Evolutionary conservation across 495 filamentous ascomycete species (phyloP).

Genomic region (Hypoxylon perforatum): DNA sequence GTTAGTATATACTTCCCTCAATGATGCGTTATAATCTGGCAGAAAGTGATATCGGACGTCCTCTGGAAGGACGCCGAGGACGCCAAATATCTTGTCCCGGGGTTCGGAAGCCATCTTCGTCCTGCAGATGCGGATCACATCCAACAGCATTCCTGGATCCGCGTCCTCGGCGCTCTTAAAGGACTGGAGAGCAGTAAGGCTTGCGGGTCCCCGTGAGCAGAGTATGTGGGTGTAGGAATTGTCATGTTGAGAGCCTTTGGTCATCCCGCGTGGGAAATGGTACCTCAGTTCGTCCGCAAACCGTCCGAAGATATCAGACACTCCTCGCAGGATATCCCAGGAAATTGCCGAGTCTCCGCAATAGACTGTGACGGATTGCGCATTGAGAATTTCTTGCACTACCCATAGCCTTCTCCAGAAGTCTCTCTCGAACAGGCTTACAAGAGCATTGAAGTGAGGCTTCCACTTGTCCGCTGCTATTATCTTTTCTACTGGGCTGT

Average conservation of each 20-base stretch:
- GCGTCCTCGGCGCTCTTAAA: neutral
- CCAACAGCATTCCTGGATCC: slow-evolving; percentile 3
- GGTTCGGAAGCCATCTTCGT: slow-evolving; percentile 27
- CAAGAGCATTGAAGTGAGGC: slow-evolving; percentile 26
- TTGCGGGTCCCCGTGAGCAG: neutral
- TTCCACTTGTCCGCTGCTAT: neutral
- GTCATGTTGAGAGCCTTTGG: neutral
- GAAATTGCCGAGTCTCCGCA: neutral
- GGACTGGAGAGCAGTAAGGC: neutral
- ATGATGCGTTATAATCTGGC: slow-evolving; percentile 41
- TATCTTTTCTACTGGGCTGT: neutral
- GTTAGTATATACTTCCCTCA: slow-evolving; percentile 43
- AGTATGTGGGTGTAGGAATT: neutral
- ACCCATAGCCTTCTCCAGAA: slow-evolving; percentile 51
- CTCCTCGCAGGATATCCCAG: neutral
- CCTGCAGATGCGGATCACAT: slow-evolving; percentile 1
- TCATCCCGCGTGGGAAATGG: neutral
- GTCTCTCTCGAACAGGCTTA: slow-evolving; percentile 45
- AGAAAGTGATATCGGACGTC: slow-evolving; percentile 13
- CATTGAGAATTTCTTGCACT: slow-evolving; percentile 48
- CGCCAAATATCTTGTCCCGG: slow-evolving; percentile 43
- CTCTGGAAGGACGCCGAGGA: slow-evolving; percentile 39
- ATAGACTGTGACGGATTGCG: neutral
- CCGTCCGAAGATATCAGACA: neutral
- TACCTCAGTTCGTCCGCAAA: neutral